phyloP scores from a whole-genome alignment of 495 filamentous ascomycete genomes.

The Platismatia glauca region DNA sequence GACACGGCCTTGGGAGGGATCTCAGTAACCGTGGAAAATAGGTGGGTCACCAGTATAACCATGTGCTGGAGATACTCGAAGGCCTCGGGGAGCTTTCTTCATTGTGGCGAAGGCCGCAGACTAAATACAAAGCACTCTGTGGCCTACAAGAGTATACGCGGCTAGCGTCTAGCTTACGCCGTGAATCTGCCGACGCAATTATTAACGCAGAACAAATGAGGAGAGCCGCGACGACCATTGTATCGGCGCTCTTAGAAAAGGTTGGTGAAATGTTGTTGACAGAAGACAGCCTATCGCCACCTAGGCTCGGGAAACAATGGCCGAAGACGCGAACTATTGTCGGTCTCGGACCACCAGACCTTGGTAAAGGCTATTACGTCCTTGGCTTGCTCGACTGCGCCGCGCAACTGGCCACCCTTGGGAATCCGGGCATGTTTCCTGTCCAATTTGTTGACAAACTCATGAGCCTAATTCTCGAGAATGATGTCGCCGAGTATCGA shows the following conservation, averaged over 20 bases:
- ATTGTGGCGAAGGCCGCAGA: background rate
- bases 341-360: background rate
- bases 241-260: background rate
- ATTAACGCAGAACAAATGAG: background rate
- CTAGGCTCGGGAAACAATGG: background rate
- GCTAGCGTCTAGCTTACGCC: background rate
- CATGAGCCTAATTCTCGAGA: background rate
- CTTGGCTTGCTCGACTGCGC: slow-evolving; percentile 5
- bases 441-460: background rate
- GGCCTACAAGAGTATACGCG: slow-evolving; percentile 10
- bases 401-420: slow-evolving; percentile 4
- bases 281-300: background rate
- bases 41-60: slow-evolving; percentile 12
- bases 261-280: background rate
- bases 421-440: no score
- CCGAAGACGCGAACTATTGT: background rate
- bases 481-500: slow-evolving; percentile 5
- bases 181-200: background rate
- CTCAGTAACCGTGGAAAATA: background rate
- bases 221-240: background rate
- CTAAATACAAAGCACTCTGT: slow-evolving; percentile 4
- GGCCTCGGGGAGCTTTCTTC: background rate
- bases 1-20: no score
- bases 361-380: slow-evolving; percentile 2
- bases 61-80: background rate